Base-by-base conservation (phyloP, 2,329 filamentous ascomycete genomes). In the Sporothrix pallida region DNA sequence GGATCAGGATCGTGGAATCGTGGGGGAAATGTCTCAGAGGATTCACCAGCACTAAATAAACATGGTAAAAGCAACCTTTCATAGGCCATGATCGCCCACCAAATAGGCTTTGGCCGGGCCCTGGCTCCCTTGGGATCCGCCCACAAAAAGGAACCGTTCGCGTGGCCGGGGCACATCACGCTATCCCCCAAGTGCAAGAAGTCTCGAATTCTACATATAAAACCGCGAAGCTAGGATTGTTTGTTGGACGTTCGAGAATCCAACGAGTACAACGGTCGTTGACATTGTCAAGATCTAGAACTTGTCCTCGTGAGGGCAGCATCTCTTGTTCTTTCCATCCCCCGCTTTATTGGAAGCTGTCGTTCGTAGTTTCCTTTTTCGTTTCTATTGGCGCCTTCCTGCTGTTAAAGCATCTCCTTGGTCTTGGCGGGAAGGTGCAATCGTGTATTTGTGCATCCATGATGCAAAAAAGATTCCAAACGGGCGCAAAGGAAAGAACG, bases 341-440 rank as follows among this genome's bases (percentile, higher is more conserved):
- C 7, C 31, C 31, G 31, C 31, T 37, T 37, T 37, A 31, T 31
- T 50, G 13, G 48, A 2, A 10, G 12, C 23, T 15, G 13, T 17
- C 6, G 5, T 12, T 67, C 31, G 60, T 10, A 8, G 60, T 12
- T 65, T 20, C 60, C 60, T 42, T 10, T 65, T 56, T 65, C 37
- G 26, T 23, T 12, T 9, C 17, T 5, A 6, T 54, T 54, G 7
- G 7, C 52, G 52, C 52, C n/a, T 54, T 20, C 15, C 15, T 54
- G n/a, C n/a, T 20, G 52, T 23, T 20, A 9, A 37, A 7, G 31
- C 4, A 37, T 37, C 31, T 37, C 50, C 26, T 37, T 60, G 13
- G 60, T 26, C 7, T 63, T 12, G 60, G 37, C 37, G 37, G 60
- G 37, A 65, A 65, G 60, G 60, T 23, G 60, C 60, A n/a, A 65